Base-by-base conservation (phyloP, 768 basidiomycete genomes). In the Saitozyma podzolica region DNA sequence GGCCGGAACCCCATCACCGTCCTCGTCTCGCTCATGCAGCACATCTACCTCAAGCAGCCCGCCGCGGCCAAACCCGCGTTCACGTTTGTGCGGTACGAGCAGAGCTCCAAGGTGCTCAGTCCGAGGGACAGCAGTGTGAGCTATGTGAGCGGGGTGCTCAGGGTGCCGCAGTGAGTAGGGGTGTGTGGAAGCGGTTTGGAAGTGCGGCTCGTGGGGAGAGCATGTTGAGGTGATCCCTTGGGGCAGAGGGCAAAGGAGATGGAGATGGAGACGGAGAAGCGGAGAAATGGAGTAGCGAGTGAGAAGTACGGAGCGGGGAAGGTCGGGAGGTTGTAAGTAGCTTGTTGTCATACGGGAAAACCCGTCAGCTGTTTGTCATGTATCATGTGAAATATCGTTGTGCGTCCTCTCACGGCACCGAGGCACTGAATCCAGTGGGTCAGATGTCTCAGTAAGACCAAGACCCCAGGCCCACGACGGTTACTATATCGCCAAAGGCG, bases 1-100 rank as follows among this genome's bases (percentile, higher is more conserved):
- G 96, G 96, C 3, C 84, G 96, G 45, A 93, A 97, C 72, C 92
- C 96, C 0, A 97, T 99, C 56, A 91, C 92, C 0, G 90, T 98
- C 6, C 82, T 99, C 2, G 82, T 98, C 14, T 90, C 90, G 0
- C 88, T 91, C 8, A 77, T 97, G 54, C 70, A 85, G 6, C 80
- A 79, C 5, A 75, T 94, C 37, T 75, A 80, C 61, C 85, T 87
- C 77, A 80, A 81, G 54, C 55, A 65, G 19, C 47, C 61, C 19
- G 20, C 54, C 42, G 72, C 74, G 49, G 67, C 76, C 19, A 71
- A 72, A 0, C 82, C 79, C 20, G 77, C 72, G 54, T 74, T 92
- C 56, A 86, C 86, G 66, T 99, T 92, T 87, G 91, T 96, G 20
- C 83, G 88, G 68, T 99, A 99, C 78, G 92, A 91, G 76, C 95